phyloP scores from a whole-genome alignment of 306 rosid species.

The Acmispon strigosus region DNA sequence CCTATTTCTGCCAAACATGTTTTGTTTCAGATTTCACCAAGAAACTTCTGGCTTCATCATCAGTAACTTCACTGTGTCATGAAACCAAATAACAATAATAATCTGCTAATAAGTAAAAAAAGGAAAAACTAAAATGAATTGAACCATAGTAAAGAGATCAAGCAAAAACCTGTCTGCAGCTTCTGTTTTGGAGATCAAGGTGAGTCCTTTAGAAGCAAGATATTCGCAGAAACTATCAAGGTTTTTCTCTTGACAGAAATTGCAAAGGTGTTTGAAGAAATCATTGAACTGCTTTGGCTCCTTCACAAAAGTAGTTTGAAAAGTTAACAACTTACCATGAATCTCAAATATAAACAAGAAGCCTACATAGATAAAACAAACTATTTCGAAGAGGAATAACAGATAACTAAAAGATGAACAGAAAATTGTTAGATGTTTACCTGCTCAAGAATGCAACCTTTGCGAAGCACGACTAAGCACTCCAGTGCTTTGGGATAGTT shows the following conservation, averaged over 20 bases:
- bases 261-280: constrained; percentile 51
- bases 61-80: constrained; percentile 64
- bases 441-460: constrained; percentile 80
- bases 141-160: neutral
- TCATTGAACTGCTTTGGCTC: constrained; percentile 87
- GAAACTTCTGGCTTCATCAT: constrained; percentile 64
- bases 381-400: neutral
- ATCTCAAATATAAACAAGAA: constrained; percentile 8
- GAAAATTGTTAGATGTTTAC: constrained; percentile 22
- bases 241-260: constrained; percentile 48
- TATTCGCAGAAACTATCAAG: constrained; percentile 50
- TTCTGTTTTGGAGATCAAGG: constrained; percentile 68
- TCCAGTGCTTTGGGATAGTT: constrained; percentile 56
- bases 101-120: neutral
- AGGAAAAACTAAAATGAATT: neutral
- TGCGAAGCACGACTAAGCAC: constrained; percentile 65
- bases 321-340: neutral
- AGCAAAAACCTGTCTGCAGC: constrained; percentile 69
- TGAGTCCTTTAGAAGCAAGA: constrained; percentile 53
- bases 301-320: constrained; percentile 27
- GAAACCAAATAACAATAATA: constrained; percentile 20
- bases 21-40: constrained; percentile 51
- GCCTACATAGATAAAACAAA: constrained; percentile 1
- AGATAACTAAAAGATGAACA: neutral
- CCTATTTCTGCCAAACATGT: constrained; percentile 1